phyloP scores from a whole-genome alignment of 2,329 filamentous ascomycete genomes.

The Macrophomina phaseolina region DNA sequence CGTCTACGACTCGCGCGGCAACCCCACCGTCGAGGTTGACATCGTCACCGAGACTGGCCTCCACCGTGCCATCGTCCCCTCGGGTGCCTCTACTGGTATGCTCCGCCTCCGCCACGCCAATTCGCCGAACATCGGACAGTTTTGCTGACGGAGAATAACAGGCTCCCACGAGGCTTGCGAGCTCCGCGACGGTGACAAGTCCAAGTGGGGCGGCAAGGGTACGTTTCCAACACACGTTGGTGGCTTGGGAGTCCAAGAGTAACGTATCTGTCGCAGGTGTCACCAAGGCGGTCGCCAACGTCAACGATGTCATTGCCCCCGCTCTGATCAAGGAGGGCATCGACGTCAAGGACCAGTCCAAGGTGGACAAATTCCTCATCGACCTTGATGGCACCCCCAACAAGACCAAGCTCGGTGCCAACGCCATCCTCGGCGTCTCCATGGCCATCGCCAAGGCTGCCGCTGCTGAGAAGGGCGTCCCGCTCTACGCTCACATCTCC shows the following conservation, averaged over 20 bases:
- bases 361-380: slow-evolving; percentile 60
- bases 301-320: slow-evolving; percentile 61
- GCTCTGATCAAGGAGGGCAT: slow-evolving; percentile 60
- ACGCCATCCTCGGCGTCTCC: slow-evolving; percentile 65
- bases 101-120: background rate
- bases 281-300: slow-evolving; percentile 61
- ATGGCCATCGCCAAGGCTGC: slow-evolving; percentile 65
- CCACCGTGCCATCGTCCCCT: slow-evolving; percentile 96
- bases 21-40: slow-evolving; percentile 98
- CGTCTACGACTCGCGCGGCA: slow-evolving; percentile 96
- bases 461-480: slow-evolving; percentile 60
- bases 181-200: slow-evolving; percentile 60
- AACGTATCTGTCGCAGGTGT: slow-evolving; percentile 47
- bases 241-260: background rate
- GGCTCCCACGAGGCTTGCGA: slow-evolving; percentile 60
- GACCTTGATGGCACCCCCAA: slow-evolving; percentile 63
- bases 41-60: slow-evolving; percentile 95
- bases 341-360: slow-evolving; percentile 61
- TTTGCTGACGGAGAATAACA: slow-evolving; percentile 30
- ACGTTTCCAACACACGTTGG: slow-evolving; percentile 29
- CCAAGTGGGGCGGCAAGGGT: slow-evolving; percentile 61
- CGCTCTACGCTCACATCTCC: slow-evolving; percentile 64
- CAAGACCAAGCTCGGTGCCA: slow-evolving; percentile 65
- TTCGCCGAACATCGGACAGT: slow-evolving; percentile 21
- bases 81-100: slow-evolving; percentile 91